These are phyloP conservation scores for Emydomyces testavorans DNA, from an alignment of 2,329 filamentous ascomycete genomes.

Conservation along the genomic window DNA sequence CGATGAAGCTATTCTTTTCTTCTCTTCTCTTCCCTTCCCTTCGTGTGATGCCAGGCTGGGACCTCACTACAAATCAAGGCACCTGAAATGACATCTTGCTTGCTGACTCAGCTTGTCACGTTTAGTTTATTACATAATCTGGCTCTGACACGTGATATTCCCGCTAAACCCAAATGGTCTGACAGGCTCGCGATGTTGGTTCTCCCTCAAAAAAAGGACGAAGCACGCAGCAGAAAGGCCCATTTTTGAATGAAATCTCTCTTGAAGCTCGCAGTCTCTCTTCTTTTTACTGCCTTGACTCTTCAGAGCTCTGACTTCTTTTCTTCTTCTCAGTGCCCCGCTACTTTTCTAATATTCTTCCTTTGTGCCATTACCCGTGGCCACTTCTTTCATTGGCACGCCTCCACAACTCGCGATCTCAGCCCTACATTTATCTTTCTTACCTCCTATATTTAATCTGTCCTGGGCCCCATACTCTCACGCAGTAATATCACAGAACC, in stretches of 20 bases:
- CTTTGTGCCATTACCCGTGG: constrained; percentile 7
- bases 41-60: too few species aligned
- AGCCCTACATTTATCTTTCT: constrained; percentile 9
- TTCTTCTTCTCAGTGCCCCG: background rate
- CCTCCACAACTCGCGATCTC: constrained; percentile 2
- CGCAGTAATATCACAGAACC: background rate
- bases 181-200: background rate
- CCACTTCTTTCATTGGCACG: background rate
- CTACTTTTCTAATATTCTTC: constrained; percentile 5
- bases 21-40: background rate
- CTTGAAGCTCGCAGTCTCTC: background rate
- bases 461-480: background rate
- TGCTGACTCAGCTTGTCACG: background rate
- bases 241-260: constrained; percentile 4
- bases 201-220: constrained; percentile 2
- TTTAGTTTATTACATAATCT: too few species aligned
- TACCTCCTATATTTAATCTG: constrained; percentile 3
- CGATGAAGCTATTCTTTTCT: background rate
- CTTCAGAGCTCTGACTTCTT: background rate
- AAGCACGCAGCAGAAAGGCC: constrained; percentile 1
- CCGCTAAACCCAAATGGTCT: constrained; percentile 7
- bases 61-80: too few species aligned
- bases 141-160: background rate
- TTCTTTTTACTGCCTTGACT: background rate
- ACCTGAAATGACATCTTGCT: too few species aligned